Base-by-base conservation (phyloP, 2,329 filamentous ascomycete genomes). In the Eutypa lata region DNA sequence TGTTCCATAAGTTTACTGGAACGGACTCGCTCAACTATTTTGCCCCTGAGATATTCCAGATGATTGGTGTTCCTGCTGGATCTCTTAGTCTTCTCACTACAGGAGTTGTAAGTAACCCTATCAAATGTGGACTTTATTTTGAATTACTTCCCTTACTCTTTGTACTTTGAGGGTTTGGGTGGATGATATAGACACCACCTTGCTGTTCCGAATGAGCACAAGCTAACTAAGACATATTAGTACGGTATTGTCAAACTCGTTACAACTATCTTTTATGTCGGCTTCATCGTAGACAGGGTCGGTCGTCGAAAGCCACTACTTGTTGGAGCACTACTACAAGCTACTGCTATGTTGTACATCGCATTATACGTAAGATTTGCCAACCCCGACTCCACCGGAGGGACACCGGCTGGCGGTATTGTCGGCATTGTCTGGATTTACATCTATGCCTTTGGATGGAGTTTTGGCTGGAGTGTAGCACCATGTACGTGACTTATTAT, bases 1-100 rank as follows among this genome's bases (percentile, higher is more conserved):
- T 75, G 1, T 74, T 74, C 52, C 71, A 74, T 57, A 74, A 75
- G 35, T 68, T 73, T 22, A 74, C 71, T 2, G 71, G 72, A 1
- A 74, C 70, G 1, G 70, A 73, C 55, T 65, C 64, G 6, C 49
- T 75, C 18, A 74, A 73, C 58, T 74, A 74, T 54, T 74, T 69
- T 37, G 68, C 70, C 0, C 69, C 71, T 1, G 65, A 71, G 48
- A 73, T 74, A 13, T 74, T 74, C 44, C 61, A 61, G 7, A 65
- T 73, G 62, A 71, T 74, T 21, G 71, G 72, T 33, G 73, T 71
- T 0, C 57, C 56, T 2, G 53, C 58, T 2, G 64, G 65, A 3
- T 68, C 66, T 16, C 57, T 56, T 14, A 57, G 64, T 4, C 60
- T 75, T 1, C 58, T 75, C n/a, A 70, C 70, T 0, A 73, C 70